Base-by-base conservation (phyloP, 208 protist species). In the Trypanosoma theileri region DNA sequence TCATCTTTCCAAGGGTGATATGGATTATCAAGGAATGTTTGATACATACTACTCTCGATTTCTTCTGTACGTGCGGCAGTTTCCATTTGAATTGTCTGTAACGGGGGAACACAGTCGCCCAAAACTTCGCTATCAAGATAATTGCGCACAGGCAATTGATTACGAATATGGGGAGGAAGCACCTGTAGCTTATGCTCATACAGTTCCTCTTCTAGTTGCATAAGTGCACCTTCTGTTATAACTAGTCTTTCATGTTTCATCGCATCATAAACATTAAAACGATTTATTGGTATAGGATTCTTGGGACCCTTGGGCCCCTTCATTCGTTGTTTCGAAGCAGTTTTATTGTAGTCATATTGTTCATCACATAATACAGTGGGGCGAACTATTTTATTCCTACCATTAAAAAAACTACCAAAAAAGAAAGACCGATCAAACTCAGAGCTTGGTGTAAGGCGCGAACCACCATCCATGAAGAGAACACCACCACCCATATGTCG, bases 401-500 rank as follows among this genome's bases (percentile, higher is more conserved):
- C 92, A 51, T 96, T 94, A 75, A 93, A 93, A 62, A 96, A 96
- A 69, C 88, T 94, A 42, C 92, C 92, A 76, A 89, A 95, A 71
- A 96, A 96, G 68, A 96, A 96, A 41, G 79, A 73, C 19, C 89
- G 78, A 60, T 96, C 85, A 71, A 86, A 96, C 78, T 96, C 89
- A 45, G 58, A 79, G 72, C 88, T 94, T 12, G 92, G 86, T 9
- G 88, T 94, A 50, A 96, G 73, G 14, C 89, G 86, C 0, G 89
- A 95, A 22, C 92, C 92, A 26, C 92, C 92, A 58, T 96, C 92
- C 85, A 96, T 96, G 63, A 95, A 96, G 10, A 96, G 84, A 11
- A 94, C 92, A 11, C 92, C 92, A 19, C 84, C 87, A 21, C 92
- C 92, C 35, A 73, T 94, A 75, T 96, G 92, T 12, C 92, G 85